Base-by-base conservation (phyloP, 192 early-diverging fungal species). In the Phycomyces nitens region DNA sequence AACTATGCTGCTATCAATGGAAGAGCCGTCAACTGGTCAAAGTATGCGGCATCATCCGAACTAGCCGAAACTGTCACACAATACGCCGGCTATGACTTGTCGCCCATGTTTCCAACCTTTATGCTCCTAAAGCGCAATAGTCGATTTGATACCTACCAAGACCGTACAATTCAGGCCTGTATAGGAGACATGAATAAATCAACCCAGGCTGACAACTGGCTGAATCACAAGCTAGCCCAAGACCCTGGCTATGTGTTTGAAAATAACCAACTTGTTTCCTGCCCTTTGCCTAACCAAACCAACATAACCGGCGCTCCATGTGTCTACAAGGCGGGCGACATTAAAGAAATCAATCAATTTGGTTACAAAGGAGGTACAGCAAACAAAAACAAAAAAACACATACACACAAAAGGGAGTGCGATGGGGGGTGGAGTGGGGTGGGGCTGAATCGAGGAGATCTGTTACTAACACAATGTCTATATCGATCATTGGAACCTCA, bases 21-120 rank as follows among this genome's bases (percentile, higher is more conserved):
- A 11, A 44, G 44, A 38, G 69, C 66, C 22, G 47, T 76, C 26
- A 53, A 76, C 58, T 60, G 60, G 65, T 18, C 49, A 11, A 29
- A 59, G 20, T 60, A 58, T 27, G 49, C 50, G 5, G 27, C 27
- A 29, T 15, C 49, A 15, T 53, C 64, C 10, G 43, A 23, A 22
- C 47, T 76, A 43, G 70, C 74, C 3, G 15, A 54, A 11, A 49
- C 44, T 29, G 69, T 76, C 2, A 63, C 52, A 21, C 24, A 52
- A 29, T 65, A 76, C 57, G 44, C 62, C 16, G 65, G 64, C 26
- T 52, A 63, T 15, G 74, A 76, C 39, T 38, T 76, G 2, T 76
- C 74, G 4, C 59, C 68, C 40, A 61, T 71, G 29, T 76, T 76
- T 47, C 74, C 74, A 5, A 61, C 51, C 12, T 76, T 66, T 56